Conservation (phyloP, 768 basidiomycete species). For the Termitomyces eurrhizus region DNA sequence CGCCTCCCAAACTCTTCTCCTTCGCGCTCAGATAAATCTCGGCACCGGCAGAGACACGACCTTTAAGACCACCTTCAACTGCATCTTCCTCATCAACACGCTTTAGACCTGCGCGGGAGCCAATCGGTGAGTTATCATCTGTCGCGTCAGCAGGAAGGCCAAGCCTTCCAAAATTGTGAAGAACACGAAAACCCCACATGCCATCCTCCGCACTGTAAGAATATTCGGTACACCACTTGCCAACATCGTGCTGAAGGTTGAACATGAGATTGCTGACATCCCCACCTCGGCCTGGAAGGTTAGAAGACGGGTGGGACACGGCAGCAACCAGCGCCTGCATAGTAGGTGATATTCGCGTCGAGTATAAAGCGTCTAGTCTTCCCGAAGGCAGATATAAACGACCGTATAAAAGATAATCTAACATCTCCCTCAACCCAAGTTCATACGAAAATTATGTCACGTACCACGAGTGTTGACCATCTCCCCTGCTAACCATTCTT, state of each 20-base stretch:
- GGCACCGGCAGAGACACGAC: slow-evolving; percentile 87
- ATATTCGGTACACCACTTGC: slow-evolving; percentile 91
- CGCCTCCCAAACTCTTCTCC: slow-evolving; percentile 89
- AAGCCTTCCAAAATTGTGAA: slow-evolving; percentile 89
- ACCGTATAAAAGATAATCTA: slow-evolving; percentile 93
- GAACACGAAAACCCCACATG: slow-evolving; percentile 84
- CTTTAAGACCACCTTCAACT: slow-evolving; percentile 86
- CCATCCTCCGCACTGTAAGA: slow-evolving; percentile 92
- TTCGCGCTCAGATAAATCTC: slow-evolving; percentile 93
- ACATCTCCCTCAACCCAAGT: slow-evolving; percentile 11
- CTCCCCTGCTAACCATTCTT: slow-evolving; percentile 81
- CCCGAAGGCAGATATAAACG: slow-evolving; percentile 87
- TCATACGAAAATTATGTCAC: slow-evolving; percentile 17
- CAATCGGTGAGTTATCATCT: slow-evolving; percentile 26
- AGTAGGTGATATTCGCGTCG: slow-evolving; percentile 74
- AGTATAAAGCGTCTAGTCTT: slow-evolving; percentile 85
- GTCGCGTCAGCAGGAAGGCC: slow-evolving; percentile 31
- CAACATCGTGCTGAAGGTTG: slow-evolving; percentile 87
- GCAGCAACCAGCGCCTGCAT: slow-evolving; percentile 81
- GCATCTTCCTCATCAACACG: slow-evolving; percentile 95
- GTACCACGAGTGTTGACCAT: slow-evolving; percentile 73
- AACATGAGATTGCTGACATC: slow-evolving; percentile 72
- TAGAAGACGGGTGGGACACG: slow-evolving; percentile 75
- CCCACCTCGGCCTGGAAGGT: slow-evolving; percentile 37
- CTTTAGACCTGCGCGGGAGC: slow-evolving; percentile 43